Evolutionary conservation across 2,329 filamentous ascomycete genomes (phyloP).

Genomic region (Celoporthe dispersa): DNA sequence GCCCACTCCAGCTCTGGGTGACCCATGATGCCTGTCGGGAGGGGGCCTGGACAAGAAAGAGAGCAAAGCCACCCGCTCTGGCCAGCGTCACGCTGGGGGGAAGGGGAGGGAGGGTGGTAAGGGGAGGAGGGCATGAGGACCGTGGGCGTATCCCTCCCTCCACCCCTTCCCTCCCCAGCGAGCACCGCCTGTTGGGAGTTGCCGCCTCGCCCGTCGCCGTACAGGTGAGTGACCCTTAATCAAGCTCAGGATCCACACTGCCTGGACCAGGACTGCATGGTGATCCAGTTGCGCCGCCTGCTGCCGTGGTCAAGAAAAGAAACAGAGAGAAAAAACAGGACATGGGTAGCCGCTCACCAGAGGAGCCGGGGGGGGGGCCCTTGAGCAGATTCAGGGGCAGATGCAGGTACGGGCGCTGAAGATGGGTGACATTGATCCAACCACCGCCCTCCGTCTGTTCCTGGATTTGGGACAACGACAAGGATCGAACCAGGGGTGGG

Average conservation of each 20-base stretch:
- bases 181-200: slow-evolving; percentile 23
- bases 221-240: slow-evolving; percentile 28
- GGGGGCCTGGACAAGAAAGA: slow-evolving; percentile 6
- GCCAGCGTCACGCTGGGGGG: background rate
- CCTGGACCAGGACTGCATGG: slow-evolving; percentile 14
- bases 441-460: slow-evolving; percentile 11
- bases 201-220: slow-evolving; percentile 25
- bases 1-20: slow-evolving; percentile 21
- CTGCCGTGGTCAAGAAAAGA: slow-evolving; percentile 19
- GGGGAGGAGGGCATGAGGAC: background rate
- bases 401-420: slow-evolving; percentile 29
- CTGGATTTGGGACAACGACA: slow-evolving; percentile 9
- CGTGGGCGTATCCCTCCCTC: slow-evolving; percentile 10
- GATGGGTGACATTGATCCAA: slow-evolving; percentile 23
- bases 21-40: slow-evolving; percentile 22
- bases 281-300: slow-evolving; percentile 20
- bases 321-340: slow-evolving; percentile 3
- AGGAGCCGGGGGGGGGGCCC: slow-evolving; percentile 18
- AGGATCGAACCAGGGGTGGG: slow-evolving; percentile 14
- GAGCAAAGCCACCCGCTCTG: background rate
- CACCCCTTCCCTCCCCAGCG: background rate
- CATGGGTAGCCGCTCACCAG: slow-evolving; percentile 17
- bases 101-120: background rate
- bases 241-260: slow-evolving; percentile 20
- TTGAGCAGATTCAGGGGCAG: slow-evolving; percentile 26